Evolutionary conservation across 768 basidiomycete species (phyloP), one percentile per base, ranked within the genome.

Genomic region (Suillus ampliporus): DNA sequence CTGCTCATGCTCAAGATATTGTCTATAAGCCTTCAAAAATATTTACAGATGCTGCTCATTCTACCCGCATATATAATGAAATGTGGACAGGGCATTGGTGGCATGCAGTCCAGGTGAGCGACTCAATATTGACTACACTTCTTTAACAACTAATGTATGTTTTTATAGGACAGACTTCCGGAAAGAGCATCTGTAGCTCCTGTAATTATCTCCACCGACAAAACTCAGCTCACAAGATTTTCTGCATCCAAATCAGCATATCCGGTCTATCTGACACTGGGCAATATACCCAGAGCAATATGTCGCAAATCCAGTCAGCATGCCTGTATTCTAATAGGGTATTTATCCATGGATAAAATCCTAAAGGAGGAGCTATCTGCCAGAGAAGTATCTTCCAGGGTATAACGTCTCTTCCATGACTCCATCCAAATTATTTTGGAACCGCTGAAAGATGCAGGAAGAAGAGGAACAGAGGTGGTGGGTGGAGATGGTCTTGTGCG

Each of bases 141-240:
- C 31, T 31, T 31, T 31, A 31, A 31, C 21, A 51, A 13, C 34
- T 47, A 31, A 31, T 7, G 5, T 31, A 31, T 31, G 31, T 31
- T 31, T n/a, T 31, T 31, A n/a, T 47, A 59, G 58, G 23, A 43
- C 23, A 6, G 43, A 31, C 14, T 60, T n/a, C 59, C 47, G 7
- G 37, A 21, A 5, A 62, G 65, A 4, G 76, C 75, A 1, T 76
- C 80, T 3, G 69, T 82, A 6, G 67, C 79, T 0, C 83, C 83
- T 0, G 53, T 85, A 10, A 82, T 84, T 23, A 67, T 85, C 2
- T 76, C 82, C 0, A 73, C 81, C 0, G 81, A 85, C 69, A 84
- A 83, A 57, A 83, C 82, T 0, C 75, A 78, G 58, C 67, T 83
- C 0, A 79, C 79, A 0, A 59, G 67, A 2, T 80, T 83, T 61